A percentile compares a stretch with the other conserved stretches of the same genome.
Evolutionary conservation across 1,284 basidiomycete genomes (phyloP).

Genomic region (Pholiota adiposa): DNA sequence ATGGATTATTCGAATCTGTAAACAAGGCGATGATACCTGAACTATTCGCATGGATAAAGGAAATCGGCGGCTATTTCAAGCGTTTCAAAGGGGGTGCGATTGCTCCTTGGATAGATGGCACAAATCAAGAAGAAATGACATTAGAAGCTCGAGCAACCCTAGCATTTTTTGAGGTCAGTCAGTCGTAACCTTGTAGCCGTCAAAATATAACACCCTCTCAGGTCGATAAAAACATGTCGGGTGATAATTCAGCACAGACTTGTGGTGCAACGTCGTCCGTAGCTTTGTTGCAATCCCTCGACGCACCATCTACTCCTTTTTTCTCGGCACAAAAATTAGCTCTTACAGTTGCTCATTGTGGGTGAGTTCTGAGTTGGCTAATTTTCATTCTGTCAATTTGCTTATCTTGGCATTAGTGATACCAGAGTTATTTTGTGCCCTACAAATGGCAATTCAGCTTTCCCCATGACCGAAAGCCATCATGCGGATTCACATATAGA

Average conservation of each 20-base stretch:
- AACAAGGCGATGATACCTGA: constrained; percentile 72
- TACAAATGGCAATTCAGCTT: constrained; percentile 70
- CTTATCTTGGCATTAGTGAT: constrained; percentile 57
- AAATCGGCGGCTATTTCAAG: constrained; percentile 87
- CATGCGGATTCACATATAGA: constrained; percentile 92
- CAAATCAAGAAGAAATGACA: constrained; percentile 59
- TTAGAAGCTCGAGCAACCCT: constrained; percentile 84
- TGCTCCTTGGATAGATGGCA: constrained; percentile 63
- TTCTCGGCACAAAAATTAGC: constrained; percentile 73
- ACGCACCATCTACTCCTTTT: constrained; percentile 76
- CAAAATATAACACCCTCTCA: constrained; percentile 26
- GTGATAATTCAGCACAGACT: constrained; percentile 61
- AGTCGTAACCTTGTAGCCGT: constrained; percentile 1
- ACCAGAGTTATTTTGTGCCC: constrained; percentile 88
- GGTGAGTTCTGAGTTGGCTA: constrained; percentile 52
- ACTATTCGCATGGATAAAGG: constrained; percentile 76
- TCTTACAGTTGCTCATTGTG: constrained; percentile 91
- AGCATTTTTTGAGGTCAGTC: constrained; percentile 81
- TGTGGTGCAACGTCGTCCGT: constrained; percentile 93
- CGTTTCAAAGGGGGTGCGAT: constrained; percentile 84
- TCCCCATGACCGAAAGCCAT: constrained; percentile 88
- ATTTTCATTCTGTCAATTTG: neutral
- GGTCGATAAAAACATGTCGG: constrained; percentile 68
- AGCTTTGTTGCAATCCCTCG: constrained; percentile 85
- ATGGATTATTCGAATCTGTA: constrained; percentile 79